Evolutionary conservation across 106 monocot species (phyloP), one percentile per base, ranked within the genome.

Genomic region (Phalaenopsis aphrodite): DNA sequence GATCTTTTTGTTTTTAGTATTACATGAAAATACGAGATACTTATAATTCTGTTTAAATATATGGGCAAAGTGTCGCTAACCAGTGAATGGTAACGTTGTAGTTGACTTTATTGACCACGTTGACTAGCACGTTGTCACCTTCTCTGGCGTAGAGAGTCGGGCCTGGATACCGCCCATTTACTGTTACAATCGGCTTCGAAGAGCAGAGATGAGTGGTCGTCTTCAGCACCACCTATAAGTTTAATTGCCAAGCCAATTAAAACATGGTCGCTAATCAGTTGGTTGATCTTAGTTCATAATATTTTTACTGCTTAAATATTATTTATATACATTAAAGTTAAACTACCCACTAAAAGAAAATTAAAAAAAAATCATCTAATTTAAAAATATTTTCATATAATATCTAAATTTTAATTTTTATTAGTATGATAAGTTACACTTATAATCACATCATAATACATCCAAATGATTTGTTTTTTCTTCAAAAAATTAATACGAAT

Each of bases 1-100:
- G 30, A 0, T 30, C 30, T 30, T 30, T 30, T 30, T 30, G 30
- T 30, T 30, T 30, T 61, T 16, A 15, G 15, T 5, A 61, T 19
- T 19, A 19, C 58, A 61, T 61, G 8, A 19, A 61, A 61, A 61
- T 61, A 48, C 48, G 2, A 61, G 18, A 12, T 61, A 19, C 18
- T 21, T 58, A 0, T 61, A 61, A 61, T 21, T 61, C 4, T 17
- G n/a, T 61, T 61, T 19, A 61, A 12, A 61, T 21, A 15, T 15
- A 12, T 30, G 30, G 30, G 30, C 30, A 30, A 0, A 30, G 30
- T 30, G 30, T 12, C 12, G 52, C 64, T 74, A 14, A 75, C 94
- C 94, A 95, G 82, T 95, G 94, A 76, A 90, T 83, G 64, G 92
- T 85, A 21, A 90, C 80, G 56, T 95, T 95, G 85, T 92, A 85